Conservation (phyloP, 768 basidiomycete species). For the Russula emetica region DNA sequence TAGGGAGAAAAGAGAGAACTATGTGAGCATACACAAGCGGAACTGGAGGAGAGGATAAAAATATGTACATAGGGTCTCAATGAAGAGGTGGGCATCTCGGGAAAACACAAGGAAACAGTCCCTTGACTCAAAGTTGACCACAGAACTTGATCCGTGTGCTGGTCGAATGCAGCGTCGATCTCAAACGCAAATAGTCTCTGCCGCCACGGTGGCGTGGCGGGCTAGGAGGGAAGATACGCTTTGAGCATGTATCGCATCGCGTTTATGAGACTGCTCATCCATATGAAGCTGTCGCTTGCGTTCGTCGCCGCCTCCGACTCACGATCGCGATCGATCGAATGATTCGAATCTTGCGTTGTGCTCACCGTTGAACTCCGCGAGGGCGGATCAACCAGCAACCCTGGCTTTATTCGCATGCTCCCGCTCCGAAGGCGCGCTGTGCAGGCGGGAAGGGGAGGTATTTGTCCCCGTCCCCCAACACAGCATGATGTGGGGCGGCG, state of each 20-base stretch:
- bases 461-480: neutral
- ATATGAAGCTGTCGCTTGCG: conserved; percentile 28
- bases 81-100: too few relatives aligned
- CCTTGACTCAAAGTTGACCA: too few relatives aligned
- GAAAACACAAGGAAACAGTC: too few relatives aligned
- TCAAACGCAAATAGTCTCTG: too few relatives aligned
- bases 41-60: too few relatives aligned
- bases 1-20: neutral
- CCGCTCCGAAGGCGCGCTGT: neutral
- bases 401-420: neutral
- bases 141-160: neutral
- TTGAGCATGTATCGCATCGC: conserved; percentile 59
- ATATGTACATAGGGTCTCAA: too few relatives aligned
- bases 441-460: neutral
- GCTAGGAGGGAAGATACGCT: conserved; percentile 34
- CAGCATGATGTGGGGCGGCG: conserved; percentile 15
- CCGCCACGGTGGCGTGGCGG: conserved; percentile 33
- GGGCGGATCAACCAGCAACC: neutral
- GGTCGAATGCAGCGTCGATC: neutral
- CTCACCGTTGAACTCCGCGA: conserved; percentile 19
- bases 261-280: conserved; percentile 51
- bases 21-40: too few relatives aligned
- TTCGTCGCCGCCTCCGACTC: neutral
- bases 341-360: conserved; percentile 14
- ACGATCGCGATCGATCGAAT: conserved; percentile 2